Evolutionary conservation across 2,329 filamentous ascomycete genomes (phyloP).

Genomic region (Mariannaea sp.): DNA sequence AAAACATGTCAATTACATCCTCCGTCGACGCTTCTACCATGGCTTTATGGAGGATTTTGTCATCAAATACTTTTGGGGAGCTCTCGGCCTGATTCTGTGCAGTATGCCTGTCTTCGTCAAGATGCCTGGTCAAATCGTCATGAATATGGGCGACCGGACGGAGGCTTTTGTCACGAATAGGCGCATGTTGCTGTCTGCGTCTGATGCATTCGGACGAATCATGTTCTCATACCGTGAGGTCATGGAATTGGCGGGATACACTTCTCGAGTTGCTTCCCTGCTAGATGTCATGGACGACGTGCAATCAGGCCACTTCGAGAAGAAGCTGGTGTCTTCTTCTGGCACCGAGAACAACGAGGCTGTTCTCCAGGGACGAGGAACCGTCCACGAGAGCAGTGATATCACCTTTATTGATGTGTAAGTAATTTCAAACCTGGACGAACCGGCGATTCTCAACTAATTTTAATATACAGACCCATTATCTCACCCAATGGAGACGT

Average conservation of each 20-base stretch:
- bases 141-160: conserved; percentile 72
- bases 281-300: conserved; percentile 96
- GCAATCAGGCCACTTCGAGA: conserved; percentile 87
- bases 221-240: conserved; percentile 99
- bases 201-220: conserved; percentile 91
- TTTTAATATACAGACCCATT: conserved; percentile 64
- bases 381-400: conserved; percentile 78
- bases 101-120: conserved; percentile 96
- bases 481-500: conserved; percentile 97
- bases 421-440: conserved; percentile 36
- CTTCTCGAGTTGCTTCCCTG: conserved; percentile 85
- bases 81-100: conserved; percentile 87
- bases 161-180: conserved; percentile 92
- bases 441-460: background rate
- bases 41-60: conserved; percentile 99
- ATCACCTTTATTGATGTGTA: conserved; percentile 85
- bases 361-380: conserved; percentile 81
- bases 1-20: conserved; percentile 96
- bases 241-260: conserved; percentile 94
- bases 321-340: conserved; percentile 91
- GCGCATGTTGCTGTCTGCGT: conserved; percentile 87
- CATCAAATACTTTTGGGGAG: conserved; percentile 99
- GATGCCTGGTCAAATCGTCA: conserved; percentile 70
- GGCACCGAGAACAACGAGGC: conserved; percentile 80
- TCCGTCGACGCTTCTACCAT: conserved; percentile 89